phyloP scores from a whole-genome alignment of 2,329 filamentous ascomycete genomes.

The Celoporthe dispersa region DNA sequence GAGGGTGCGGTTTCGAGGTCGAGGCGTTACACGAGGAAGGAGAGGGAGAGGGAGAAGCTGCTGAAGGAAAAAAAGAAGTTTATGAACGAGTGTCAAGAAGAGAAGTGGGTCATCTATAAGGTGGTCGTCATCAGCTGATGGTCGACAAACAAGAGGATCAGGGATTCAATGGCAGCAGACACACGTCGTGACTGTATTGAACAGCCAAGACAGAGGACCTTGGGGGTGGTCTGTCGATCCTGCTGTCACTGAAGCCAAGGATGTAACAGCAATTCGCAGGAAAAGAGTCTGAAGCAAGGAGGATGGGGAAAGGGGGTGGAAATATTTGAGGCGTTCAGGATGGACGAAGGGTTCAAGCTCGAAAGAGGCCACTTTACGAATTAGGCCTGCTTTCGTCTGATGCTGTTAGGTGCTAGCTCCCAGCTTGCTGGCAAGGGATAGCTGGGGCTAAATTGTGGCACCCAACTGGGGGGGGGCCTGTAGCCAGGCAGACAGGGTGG shows the following conservation, averaged over 20 bases:
- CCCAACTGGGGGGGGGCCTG: not conserved
- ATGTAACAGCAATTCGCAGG: not conserved
- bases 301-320: conserved; percentile 29
- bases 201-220: conserved; percentile 14
- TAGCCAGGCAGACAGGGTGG: not conserved
- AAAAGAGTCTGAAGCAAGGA: conserved; percentile 12
- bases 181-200: conserved; percentile 25
- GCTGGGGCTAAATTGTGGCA: conserved; percentile 1
- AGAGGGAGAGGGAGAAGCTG: not conserved
- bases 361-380: conserved; percentile 16
- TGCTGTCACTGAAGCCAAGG: conserved; percentile 24
- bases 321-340: conserved; percentile 10
- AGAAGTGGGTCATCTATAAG: conserved; percentile 46
- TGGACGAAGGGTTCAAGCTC: conserved; percentile 7
- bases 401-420: conserved; percentile 3
- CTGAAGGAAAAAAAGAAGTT: conserved; percentile 28
- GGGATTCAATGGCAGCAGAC: conserved; percentile 30
- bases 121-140: conserved; percentile 34
- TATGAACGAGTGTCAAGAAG: conserved; percentile 48
- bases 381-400: conserved; percentile 6
- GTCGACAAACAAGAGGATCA: conserved; percentile 34
- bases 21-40: not conserved
- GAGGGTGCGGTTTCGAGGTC: not conserved
- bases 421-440: conserved; percentile 14
- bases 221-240: conserved; percentile 20